Percentiles rank a stretch among this genome's conserved stretches.
Evolutionary conservation across 1,284 basidiomycete species (phyloP).

Genomic region (Apiotrichum siamense): DNA sequence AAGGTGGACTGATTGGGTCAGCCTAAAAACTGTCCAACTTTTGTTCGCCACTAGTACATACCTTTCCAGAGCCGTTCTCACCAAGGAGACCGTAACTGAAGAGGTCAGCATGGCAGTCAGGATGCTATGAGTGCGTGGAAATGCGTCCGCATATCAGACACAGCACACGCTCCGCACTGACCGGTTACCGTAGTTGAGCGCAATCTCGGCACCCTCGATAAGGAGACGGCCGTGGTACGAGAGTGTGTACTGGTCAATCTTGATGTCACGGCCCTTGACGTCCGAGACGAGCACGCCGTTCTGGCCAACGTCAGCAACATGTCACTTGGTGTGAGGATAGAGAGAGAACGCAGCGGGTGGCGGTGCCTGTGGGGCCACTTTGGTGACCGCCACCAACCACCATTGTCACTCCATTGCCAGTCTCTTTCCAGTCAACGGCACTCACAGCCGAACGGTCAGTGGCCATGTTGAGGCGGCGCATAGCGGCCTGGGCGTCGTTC

Average conservation of each 20-base stretch:
- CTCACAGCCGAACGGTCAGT: conserved; percentile 67
- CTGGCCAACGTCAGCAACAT: conserved; percentile 13
- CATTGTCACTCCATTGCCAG: not conserved
- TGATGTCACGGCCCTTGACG: conserved; percentile 87
- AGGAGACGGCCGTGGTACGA: conserved; percentile 95
- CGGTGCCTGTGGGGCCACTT: not conserved
- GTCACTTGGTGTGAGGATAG: not conserved
- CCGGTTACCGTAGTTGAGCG: conserved; percentile 94
- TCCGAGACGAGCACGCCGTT: conserved; percentile 91
- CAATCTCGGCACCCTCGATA: conserved; percentile 79
- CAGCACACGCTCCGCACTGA: conserved; percentile 39
- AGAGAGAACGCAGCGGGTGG: no score
- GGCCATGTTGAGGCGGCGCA: conserved; percentile 80
- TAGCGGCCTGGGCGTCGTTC: conserved; percentile 52
- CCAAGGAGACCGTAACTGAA: conserved; percentile 78
- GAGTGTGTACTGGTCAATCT: conserved; percentile 91
- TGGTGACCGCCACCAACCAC: not conserved
- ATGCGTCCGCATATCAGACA: not conserved
- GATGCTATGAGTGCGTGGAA: no score
- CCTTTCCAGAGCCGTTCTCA: conserved; percentile 93
- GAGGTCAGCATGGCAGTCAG: not conserved
- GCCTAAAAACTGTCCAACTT: not conserved
- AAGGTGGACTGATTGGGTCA: conserved; percentile 49
- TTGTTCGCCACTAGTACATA: not conserved
- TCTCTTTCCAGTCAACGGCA: not conserved